Base-by-base conservation (phyloP, 108 stramenopile genomes). In the Pseudonitzschia multiseries region DNA sequence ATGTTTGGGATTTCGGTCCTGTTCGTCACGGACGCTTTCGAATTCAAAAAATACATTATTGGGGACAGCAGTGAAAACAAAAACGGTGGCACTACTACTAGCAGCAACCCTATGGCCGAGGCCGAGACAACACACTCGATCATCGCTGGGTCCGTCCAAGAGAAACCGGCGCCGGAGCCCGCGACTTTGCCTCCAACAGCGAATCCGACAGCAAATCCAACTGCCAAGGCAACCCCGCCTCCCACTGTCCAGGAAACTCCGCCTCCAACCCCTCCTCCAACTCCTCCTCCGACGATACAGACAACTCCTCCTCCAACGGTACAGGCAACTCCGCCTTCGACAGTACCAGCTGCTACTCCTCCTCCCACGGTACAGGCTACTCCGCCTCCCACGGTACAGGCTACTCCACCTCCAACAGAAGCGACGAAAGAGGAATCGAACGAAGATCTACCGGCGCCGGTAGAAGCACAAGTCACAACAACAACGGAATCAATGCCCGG, bases 21-120 rank as follows among this genome's bases (percentile, higher is more conserved):
- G 28, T 50, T 67, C 17, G 43, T n/a, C 0, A 62, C 61, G 61
- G 61, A 62, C 29, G 15, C 15, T 13, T 2, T 62, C 61, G 61
- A 62, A 40, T 62, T 62, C 36, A 62, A 62, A 62, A 41, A 62
- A n/a, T 28, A 28, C 29, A 59, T 22, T 10, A 5, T 18, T 14
- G 17, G 17, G 1, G 14, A 18, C 46, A 18, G 13, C 6, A 14
- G 1, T 18, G 46, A 48, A 14, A 18, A n/a, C n/a, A n/a, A n/a
- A n/a, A n/a, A n/a, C n/a, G n/a, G n/a, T n/a, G n/a, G n/a, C n/a
- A n/a, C 46, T 10, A 48, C 14, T 2, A 14, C 18, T 10, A 48
- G 46, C 46, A 48, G 46, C 46, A 48, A 48, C 46, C 46, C 46
- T 3, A 1, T 2, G 4, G 46, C 46, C 46, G 46, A 48, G 46